These are phyloP conservation scores for Malassezia equina DNA, from an alignment of 1,284 basidiomycete genomes.

Conservation along the genomic window DNA sequence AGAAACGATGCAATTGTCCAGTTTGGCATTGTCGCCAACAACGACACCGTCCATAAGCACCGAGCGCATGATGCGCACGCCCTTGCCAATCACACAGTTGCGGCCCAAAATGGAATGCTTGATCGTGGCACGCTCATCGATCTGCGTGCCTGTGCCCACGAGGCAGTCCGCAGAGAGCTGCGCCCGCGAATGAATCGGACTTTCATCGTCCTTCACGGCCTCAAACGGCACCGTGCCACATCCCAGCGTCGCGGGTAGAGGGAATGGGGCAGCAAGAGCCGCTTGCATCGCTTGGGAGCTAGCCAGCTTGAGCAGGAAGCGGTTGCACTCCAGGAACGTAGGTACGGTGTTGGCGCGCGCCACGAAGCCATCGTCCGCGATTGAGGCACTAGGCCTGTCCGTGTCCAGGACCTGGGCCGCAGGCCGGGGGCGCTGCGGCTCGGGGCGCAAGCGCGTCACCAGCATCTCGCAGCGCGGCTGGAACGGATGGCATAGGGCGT, in stretches of 20 bases:
- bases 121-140: slow-evolving; percentile 73
- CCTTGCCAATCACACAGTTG: slow-evolving; percentile 77
- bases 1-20: slow-evolving; percentile 80
- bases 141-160: slow-evolving; percentile 66
- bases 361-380: slow-evolving; percentile 54
- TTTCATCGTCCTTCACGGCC: slow-evolving; percentile 1
- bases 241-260: slow-evolving; percentile 49
- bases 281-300: slow-evolving; percentile 4
- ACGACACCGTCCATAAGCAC: slow-evolving; percentile 81
- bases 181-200: slow-evolving; percentile 59
- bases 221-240: slow-evolving; percentile 4
- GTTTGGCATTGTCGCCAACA: slow-evolving; percentile 73
- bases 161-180: slow-evolving; percentile 78
- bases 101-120: slow-evolving; percentile 80
- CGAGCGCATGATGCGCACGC: slow-evolving; percentile 73
- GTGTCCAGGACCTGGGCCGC: slow-evolving; percentile 16
- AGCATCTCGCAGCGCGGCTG: slow-evolving; percentile 14
- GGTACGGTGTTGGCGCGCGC: slow-evolving; percentile 73
- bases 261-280: slow-evolving; percentile 7
- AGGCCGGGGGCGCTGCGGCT: slow-evolving; percentile 11
- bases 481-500: not conserved
- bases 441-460: slow-evolving; percentile 2
- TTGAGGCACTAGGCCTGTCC: not conserved
- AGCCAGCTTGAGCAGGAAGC: slow-evolving; percentile 49
- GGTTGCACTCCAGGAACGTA: slow-evolving; percentile 71